These are phyloP conservation scores for Penicillium fimorum DNA, from an alignment of 495 filamentous ascomycete species.

Conservation along the genomic window DNA sequence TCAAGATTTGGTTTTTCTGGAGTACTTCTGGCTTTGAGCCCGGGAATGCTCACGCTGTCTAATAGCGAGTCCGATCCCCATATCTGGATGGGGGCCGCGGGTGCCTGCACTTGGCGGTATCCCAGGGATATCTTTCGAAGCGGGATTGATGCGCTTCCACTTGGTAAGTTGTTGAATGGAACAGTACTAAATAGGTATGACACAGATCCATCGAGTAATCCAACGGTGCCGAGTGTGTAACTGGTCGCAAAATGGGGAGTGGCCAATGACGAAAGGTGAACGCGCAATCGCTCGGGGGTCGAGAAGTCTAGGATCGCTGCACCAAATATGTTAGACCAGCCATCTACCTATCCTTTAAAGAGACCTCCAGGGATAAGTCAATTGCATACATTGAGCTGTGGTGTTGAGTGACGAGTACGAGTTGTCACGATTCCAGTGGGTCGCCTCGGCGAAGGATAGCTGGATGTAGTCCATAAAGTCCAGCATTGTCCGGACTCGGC, in stretches of 20 bases:
- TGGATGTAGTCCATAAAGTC: constrained; percentile 99
- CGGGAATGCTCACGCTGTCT: constrained; percentile 25
- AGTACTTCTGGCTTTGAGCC: constrained; percentile 13
- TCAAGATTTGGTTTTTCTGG: not conserved
- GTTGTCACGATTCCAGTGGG: constrained; percentile 90
- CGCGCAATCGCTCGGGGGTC: constrained; percentile 76
- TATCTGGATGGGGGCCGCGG: constrained; percentile 34
- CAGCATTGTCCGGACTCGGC: constrained; percentile 61
- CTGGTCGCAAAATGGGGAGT: constrained; percentile 89
- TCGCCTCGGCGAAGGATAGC: constrained; percentile 82
- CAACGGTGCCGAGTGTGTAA: constrained; percentile 80
- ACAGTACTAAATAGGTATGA: constrained; percentile 88
- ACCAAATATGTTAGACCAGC: not conserved
- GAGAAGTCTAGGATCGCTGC: constrained; percentile 80
- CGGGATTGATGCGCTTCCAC: constrained; percentile 57
- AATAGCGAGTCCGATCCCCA: constrained; percentile 38
- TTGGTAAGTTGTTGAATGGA: constrained; percentile 56
- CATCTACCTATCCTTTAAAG: not conserved
- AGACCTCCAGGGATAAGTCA: constrained; percentile 10
- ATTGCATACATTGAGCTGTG: constrained; percentile 69
- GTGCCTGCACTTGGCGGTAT: constrained; percentile 62
- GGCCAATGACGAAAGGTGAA: constrained; percentile 78
- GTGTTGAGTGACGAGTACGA: constrained; percentile 84
- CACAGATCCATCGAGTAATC: constrained; percentile 85
- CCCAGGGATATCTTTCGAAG: constrained; percentile 65